These are phyloP conservation scores for Ophiocordyceps camponoti-leonardi DNA, from an alignment of 2,329 filamentous ascomycete genomes.

Conservation along the genomic window DNA sequence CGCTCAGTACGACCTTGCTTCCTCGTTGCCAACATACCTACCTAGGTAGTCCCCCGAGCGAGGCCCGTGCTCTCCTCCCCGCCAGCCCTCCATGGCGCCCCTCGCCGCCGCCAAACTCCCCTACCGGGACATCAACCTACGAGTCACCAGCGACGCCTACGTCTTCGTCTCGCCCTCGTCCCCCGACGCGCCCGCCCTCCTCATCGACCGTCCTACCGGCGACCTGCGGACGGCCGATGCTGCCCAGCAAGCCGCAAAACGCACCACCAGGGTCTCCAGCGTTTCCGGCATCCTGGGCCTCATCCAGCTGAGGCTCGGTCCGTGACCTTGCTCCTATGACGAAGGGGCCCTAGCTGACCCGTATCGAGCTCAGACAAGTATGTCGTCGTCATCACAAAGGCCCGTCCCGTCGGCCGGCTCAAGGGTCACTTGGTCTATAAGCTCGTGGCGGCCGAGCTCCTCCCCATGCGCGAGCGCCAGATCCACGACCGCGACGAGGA, in stretches of 20 bases:
- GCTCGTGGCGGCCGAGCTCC: conserved; percentile 75
- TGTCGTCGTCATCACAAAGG: conserved; percentile 90
- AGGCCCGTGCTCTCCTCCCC: background rate
- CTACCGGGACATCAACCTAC: conserved; percentile 93
- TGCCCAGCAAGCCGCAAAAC: conserved; percentile 55
- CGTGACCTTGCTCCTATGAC: conserved; percentile 7
- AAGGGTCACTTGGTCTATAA: conserved; percentile 96
- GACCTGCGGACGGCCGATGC: conserved; percentile 76
- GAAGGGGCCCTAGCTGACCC: background rate
- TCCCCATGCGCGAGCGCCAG: conserved; percentile 81
- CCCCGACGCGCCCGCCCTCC: conserved; percentile 69
- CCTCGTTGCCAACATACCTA: background rate
- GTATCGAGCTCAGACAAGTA: conserved; percentile 59
- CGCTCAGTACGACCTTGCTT: background rate
- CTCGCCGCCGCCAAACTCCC: conserved; percentile 32
- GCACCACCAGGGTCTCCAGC: conserved; percentile 61
- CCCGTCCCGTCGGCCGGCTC: conserved; percentile 73
- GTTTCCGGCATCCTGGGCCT: conserved; percentile 90
- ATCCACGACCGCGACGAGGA: conserved; percentile 91
- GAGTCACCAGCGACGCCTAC: conserved; percentile 81
- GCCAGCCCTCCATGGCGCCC: conserved; percentile 16
- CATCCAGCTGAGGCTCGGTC: conserved; percentile 84
- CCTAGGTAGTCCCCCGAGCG: background rate
- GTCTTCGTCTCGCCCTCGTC: conserved; percentile 93
- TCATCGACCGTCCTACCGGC: conserved; percentile 82